Evolutionary conservation across 1,284 basidiomycete genomes (phyloP), one percentile per base, ranked within the genome.

Genomic region (Ustilago cynodontis): DNA sequence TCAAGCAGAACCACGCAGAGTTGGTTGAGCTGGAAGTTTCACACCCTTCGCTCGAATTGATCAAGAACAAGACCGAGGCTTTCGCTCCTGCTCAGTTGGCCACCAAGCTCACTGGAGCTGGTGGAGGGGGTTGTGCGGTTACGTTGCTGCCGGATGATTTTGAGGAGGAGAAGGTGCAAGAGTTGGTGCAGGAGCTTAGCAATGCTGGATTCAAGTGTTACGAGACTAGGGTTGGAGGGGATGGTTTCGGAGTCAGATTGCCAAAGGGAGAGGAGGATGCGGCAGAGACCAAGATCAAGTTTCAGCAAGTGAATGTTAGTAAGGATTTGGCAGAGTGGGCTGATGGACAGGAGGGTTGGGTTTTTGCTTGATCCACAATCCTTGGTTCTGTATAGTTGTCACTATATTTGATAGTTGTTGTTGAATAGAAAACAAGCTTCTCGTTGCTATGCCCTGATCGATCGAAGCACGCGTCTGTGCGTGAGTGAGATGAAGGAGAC

Each of bases 21-120:
- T 91, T 99, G 18, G 91, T 92, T 35, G 89, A 90, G 13, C 89
- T 99, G n/a, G 93, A 92, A n/a, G 97, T 99, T 26, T 94, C 94
- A 1, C 97, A 99, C 86, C 91, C 93, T 5, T 88, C 92, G 1
- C 88, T 99, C 57, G 97, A 99, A 86, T 88, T 89, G 43, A 94
- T 98, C 79, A 91, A 92, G 60, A 87, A 88, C 33, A 91, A 90
- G 80, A 94, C 94, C 0, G 82, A 88, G 71, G 91, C 91, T 8
- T 93, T 92, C 86, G 88, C 87, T 7, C 35, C 49, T 6, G 53
- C 24, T 5, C 37, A 73, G 24, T 88, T 99, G 53, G 91, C 91
- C 77, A 98, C 96, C n/a, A 99, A 99, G 88, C 87, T 99, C 60
- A 99, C 97, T 2, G 97, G 97, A 45, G 96, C 97, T 2, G 97